Conservation (phyloP, 768 basidiomycete species). For the Zangia roseola region DNA sequence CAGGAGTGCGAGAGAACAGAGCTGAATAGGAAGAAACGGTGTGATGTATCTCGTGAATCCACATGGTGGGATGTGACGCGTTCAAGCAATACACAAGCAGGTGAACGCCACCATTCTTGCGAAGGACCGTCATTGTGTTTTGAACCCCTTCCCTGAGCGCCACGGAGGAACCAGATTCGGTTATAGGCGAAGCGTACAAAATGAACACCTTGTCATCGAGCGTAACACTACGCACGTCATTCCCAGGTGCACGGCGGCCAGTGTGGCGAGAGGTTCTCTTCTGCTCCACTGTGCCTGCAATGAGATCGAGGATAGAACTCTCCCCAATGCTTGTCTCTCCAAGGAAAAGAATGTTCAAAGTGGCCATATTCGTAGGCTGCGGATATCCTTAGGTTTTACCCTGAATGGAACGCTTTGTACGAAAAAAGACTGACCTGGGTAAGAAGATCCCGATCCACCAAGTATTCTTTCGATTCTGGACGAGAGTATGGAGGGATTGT, state of each 20-base stretch:
- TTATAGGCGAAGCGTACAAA: conserved; percentile 7
- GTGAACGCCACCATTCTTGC: conserved; percentile 15
- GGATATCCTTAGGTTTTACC: conserved; percentile 3
- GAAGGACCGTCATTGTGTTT: conserved; percentile 8
- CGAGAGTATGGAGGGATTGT: conserved; percentile 11
- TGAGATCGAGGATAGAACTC: conserved; percentile 19
- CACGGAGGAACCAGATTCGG: neutral
- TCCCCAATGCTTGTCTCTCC: conserved; percentile 22
- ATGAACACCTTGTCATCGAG: conserved; percentile 17
- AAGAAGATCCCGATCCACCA: conserved; percentile 1
- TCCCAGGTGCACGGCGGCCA: neutral
- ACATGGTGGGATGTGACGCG: conserved; percentile 5
- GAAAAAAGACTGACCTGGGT: conserved; percentile 11
- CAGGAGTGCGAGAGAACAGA: conserved; percentile 1
- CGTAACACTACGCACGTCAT: conserved; percentile 9
- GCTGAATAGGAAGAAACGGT: conserved; percentile 4
- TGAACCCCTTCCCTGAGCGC: conserved; percentile 3
- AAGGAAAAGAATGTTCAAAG: conserved; percentile 19
- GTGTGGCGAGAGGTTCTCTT: neutral
- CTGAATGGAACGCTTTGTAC: neutral
- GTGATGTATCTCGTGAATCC: conserved; percentile 14
- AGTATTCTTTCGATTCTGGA: conserved; percentile 10
- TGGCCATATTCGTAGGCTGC: conserved; percentile 6
- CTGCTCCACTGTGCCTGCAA: conserved; percentile 7
- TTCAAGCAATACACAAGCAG: conserved; percentile 24